Evolutionary conservation across 805 yeast species (phyloP), one percentile per base, ranked within the genome.

Genomic region (Saccharomyces mikatae): DNA sequence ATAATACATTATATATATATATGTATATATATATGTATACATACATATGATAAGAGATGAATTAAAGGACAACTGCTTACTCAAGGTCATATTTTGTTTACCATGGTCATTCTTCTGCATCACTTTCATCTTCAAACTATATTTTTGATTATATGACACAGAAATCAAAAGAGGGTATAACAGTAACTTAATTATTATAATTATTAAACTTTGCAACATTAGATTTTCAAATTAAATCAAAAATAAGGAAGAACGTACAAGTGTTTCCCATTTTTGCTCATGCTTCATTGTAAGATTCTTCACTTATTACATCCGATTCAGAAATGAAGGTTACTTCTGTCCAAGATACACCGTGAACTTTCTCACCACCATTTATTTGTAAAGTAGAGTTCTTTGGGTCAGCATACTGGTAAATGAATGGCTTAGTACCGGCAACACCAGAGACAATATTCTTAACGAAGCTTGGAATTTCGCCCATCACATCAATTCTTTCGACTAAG

Each of bases 361-460:
- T 52, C 48, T 61, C 55, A 13, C 58, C 58, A 31, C 58, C 62
- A 13, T 54, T 57, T 28, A 68, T 56, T 27, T 60, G 60, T 52
- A 68, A 51, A 17, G 59, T 53, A 49, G 68, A 66, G 31, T 63
- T 61, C 11, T 54, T 41, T 53, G 80, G 78, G 68, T 88, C 85
- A 69, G 86, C 80, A 74, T 82, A 94, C 75, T 94, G 98, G 73
- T 91, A 94, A 65, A 94, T 92, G 75, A 81, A 92, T n/a, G 99
- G 99, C 69, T 86, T 88, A 28, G 98, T 85, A 51, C 98, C 99
- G 14, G 94, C 94, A 53, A 92, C 95, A 55, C 96, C 96, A 58
- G 91, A 83, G 48, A 89, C 98, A 56, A 94, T 87, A 63, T 84
- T 87, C 74, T 92, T 94, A 61, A 94, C 96, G 72, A 94, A 90